These are phyloP conservation scores for Fusarium miscanthi DNA, from an alignment of 2,329 filamentous ascomycete species.

Conservation along the genomic window DNA sequence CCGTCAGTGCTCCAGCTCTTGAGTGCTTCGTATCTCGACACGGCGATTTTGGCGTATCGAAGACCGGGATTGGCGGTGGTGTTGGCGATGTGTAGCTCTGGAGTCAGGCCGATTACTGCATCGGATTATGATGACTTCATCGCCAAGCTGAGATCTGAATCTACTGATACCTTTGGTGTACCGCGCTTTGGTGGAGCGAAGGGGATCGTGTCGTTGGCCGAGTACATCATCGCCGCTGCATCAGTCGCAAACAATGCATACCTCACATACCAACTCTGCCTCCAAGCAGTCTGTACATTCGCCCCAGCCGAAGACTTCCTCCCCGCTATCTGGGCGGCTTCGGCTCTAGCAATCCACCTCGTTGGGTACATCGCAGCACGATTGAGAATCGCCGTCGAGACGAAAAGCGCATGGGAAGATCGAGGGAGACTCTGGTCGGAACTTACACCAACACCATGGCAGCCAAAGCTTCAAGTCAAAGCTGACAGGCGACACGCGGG, in stretches of 20 bases:
- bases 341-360: neutral
- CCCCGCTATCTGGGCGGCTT: conserved; percentile 16
- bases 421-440: neutral
- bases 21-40: conserved; percentile 36
- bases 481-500: neutral
- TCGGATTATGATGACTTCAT: conserved; percentile 17
- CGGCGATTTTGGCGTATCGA: conserved; percentile 29
- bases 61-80: conserved; percentile 36
- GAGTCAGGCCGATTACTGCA: conserved; percentile 15
- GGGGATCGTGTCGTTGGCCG: neutral
- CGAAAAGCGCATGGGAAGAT: neutral
- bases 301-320: conserved; percentile 25
- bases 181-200: neutral
- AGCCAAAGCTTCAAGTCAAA: neutral
- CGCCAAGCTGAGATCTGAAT: neutral
- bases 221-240: conserved; percentile 9
- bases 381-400: neutral
- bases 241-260: conserved; percentile 30
- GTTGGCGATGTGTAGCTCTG: conserved; percentile 28
- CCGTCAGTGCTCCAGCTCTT: conserved; percentile 33
- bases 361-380: conserved; percentile 1
- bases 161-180: conserved; percentile 1
- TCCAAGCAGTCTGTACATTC: conserved; percentile 31
- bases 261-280: conserved; percentile 24
- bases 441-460: conserved; percentile 10